Base-by-base conservation (phyloP, 148 eudicot genomes). In the Polygonum maritimum region DNA sequence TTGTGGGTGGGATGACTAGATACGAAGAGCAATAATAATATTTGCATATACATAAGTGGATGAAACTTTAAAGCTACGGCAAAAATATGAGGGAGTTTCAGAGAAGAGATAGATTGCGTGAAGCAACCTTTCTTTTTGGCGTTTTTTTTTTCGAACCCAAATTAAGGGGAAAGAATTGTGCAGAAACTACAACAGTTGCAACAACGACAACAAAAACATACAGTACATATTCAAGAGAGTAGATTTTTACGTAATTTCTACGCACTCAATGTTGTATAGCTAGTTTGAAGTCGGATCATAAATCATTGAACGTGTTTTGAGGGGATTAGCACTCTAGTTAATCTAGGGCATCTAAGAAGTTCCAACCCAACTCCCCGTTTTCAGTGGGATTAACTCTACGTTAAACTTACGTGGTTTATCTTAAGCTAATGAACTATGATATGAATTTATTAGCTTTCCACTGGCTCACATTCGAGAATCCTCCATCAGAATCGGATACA, bases 61-160 rank as follows among this genome's bases (percentile, higher is more conserved):
- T 83, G 55, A 84, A 79, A 84, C 92, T 87, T 89, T 70, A 81
- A 89, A 85, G 87, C 84, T 85, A 89, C 90, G 90, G 78, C 86
- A 87, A 71, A 44, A 38, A 54, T 1, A 9, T n/a, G 60, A 8
- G 6, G 60, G 9, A 58, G 19, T 26, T 57, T 78, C 70, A 78
- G 77, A 76, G 75, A 74, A 57, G 75, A 75, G 74, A 21, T 22
- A 36, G 86, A 71, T 89, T 87, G 93, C 93, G 93, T 89, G 89
- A 89, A 89, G 93, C 93, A 89, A 89, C 39, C 69, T 26, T 26
- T 62, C 16, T 26, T 62, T 62, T 31, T 62, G 14, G n/a, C 7
- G 18, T 51, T 51, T 51, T 54, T 62, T 60, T 26, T 16, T 1
- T 26, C 38, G 36, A 62, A 22, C 31, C 0, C 16, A 62, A 31